Evolutionary conservation across 106 monocot genomes (phyloP), one percentile per base, ranked within the genome.

Genomic region (Apostasia ramifera): DNA sequence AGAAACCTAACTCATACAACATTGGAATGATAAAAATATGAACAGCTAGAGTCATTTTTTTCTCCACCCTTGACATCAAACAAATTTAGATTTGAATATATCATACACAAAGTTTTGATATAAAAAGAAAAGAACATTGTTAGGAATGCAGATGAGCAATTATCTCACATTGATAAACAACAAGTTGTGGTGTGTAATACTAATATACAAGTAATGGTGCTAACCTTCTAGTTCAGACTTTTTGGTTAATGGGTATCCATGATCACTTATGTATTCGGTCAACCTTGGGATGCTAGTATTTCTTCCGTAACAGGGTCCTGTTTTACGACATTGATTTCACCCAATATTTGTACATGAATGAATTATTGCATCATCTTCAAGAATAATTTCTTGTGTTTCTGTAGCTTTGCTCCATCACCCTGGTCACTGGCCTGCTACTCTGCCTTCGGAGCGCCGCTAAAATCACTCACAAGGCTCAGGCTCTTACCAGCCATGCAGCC

Each of bases 381-480:
- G 26, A 26, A 26, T 26, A 56, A 14, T 56, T 56, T 56, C 55
- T 40, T 5, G 38, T 39, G 10, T 55, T 43, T 9, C 61, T 13
- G 70, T 82, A 89, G 89, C 51, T 90, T 3, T 83, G 85, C 56
- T 90, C 89, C 1, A 41, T 83, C n/a, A 75, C 59, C 0, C 80
- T 85, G 1, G 80, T 90, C 26, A 81, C 66, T 3, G 89, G 89
- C 15, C 75, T 85, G 40, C 66, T 90, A 8, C 70, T 90, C 38
- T 90, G 85, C 76, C 70, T 90, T 10, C 66, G 80, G 0, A 83
- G 85, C 49, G 89, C 89, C 1, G 81, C 84, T 8, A 90, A 83
- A 80, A 90, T 90, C 66, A 90, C 89, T 9, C 89, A 90, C 63
- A 85, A 83, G 55, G 89, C 89, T 1, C 83, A 81, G 60, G 80